Percentiles rank a stretch among this genome's conserved stretches.
Evolutionary conservation across 108 stramenopile species (phyloP).

Genomic region (Seminavis robusta): DNA sequence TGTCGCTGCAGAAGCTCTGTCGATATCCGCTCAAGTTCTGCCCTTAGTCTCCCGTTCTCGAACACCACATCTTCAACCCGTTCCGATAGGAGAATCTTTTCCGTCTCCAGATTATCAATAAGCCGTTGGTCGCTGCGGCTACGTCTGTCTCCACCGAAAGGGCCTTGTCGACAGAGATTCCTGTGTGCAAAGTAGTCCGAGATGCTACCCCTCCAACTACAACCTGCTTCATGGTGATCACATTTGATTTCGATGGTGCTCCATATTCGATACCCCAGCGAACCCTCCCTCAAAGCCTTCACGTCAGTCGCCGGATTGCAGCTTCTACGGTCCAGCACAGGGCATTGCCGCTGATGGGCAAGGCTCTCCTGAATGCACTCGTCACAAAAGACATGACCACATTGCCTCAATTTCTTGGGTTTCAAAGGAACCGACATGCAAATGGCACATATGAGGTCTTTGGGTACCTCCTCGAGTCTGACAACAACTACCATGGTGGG

Average conservation of each 20-base stretch:
- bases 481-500: not conserved
- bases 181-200: slow-evolving; percentile 10
- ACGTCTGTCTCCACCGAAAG: no score
- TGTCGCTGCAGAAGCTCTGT: no score
- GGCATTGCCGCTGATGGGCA: not conserved
- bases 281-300: not conserved
- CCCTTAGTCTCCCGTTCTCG: not conserved
- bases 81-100: not conserved
- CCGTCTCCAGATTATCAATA: not conserved
- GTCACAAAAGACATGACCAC: slow-evolving; percentile 21
- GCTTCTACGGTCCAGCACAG: not conserved
- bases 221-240: no score
- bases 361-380: slow-evolving; percentile 13
- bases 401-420: slow-evolving; percentile 3
- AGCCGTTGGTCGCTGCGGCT: not conserved
- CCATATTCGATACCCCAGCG: slow-evolving; percentile 17
- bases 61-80: not conserved
- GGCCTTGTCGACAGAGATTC: no score
- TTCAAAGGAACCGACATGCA: slow-evolving; percentile 22
- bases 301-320: no score
- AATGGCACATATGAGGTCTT: slow-evolving; percentile 22
- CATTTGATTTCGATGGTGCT: slow-evolving; percentile 20
- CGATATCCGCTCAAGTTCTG: no score
- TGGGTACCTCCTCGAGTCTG: slow-evolving; percentile 6
- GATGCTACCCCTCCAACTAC: slow-evolving; percentile 21